Base-by-base conservation (phyloP, 2,329 filamentous ascomycete species). In the Botryotinia calthae region DNA sequence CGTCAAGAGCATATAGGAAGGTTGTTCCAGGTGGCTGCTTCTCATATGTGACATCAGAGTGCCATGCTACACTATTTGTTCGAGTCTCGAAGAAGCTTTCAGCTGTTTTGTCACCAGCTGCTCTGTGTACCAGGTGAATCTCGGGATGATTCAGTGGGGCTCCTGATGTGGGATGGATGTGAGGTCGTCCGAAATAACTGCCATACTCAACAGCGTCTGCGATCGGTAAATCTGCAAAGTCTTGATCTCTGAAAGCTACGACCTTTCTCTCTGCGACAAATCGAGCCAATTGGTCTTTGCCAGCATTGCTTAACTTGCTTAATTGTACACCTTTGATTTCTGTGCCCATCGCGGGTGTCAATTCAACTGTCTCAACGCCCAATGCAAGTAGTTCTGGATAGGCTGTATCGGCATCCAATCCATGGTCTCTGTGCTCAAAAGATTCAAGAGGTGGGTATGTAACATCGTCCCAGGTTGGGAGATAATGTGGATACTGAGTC, bases 31-130 rank as follows among this genome's bases (percentile, higher is more conserved):
- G 94, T 1, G 95, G 94, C 83, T 98, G 94, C 76, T 88, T 84
- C 84, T 97, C 95, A 80, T 97, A 97, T 0, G 92, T 93, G 1
- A 97, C 91, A 77, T 97, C 94, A 0, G 90, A 93, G 83, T 97
- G 94, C 94, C 94, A 97, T 12, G 93, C 93, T 1, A 97, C 90
- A 1, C 91, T 93, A 82, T 91, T 95, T 5, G 92, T 95, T 34
- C 92, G 87, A 64, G 88, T 88, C 71, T 87, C 83, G 76, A 94
- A 90, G 82, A 91, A 92, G 66, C 87, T 84, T 31, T 87, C 83
- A 31, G 85, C 87, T 3, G 85, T 87, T 10, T 86, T 88, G 77
- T 93, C 90, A 73, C 88, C 84, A 66, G 88, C 90, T 31, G 89
- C 89, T 56, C 93, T 88, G 82, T 95, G 92, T 1, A 95, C 93